Base-by-base conservation (phyloP, 192 early-diverging fungal genomes). In the Linnemannia exigua region DNA sequence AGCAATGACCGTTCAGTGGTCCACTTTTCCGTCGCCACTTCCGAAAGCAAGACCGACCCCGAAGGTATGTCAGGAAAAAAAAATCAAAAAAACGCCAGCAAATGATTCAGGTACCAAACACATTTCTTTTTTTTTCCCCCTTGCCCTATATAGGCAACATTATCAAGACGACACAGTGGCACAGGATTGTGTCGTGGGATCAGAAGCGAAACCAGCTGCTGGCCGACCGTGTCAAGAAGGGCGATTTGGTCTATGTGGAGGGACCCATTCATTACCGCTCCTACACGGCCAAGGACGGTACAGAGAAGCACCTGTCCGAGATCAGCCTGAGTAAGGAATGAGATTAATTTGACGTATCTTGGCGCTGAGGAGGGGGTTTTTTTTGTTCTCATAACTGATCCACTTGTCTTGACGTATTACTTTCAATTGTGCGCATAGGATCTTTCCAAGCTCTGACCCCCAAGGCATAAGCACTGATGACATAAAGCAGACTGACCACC, bases 131-230 rank as follows among this genome's bases (percentile, higher is more conserved):
- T 47, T 41, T 33, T 41, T 68, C 47, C 3, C 44, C n/a, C 37
- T 22, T 51, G 14, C 38, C 1, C n/a, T 48, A 7, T 14, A 33
- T 52, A 91, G 90, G 93, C 67, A 93, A 95, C 79, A 76, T 90
- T 38, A 75, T 95, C 68, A 91, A 94, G 87, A 89, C 90, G 36
- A 94, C 93, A 50, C 92, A 91, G 67, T 95, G 94, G 94, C 94
- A 95, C 87, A 89, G 87, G 50, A 88, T 95, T 73, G 75, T 80
- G 50, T 88, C 82, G 5, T 92, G 89, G 88, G 80, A 87, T 41
- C 72, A 82, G 35, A 76, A 77, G 47, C 75, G 58, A 47, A 84
- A 88, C 74, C 81, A 75, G 51, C 86, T 88, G 72, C 71, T 88
- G 44, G 74, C 75, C 19, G 87, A 89, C 1, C 87, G 87, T 47